Percentiles rank a stretch among this genome's conserved stretches.
Conservation (phyloP, 768 basidiomycete genomes). For the Termitomyces sp. region DNA sequence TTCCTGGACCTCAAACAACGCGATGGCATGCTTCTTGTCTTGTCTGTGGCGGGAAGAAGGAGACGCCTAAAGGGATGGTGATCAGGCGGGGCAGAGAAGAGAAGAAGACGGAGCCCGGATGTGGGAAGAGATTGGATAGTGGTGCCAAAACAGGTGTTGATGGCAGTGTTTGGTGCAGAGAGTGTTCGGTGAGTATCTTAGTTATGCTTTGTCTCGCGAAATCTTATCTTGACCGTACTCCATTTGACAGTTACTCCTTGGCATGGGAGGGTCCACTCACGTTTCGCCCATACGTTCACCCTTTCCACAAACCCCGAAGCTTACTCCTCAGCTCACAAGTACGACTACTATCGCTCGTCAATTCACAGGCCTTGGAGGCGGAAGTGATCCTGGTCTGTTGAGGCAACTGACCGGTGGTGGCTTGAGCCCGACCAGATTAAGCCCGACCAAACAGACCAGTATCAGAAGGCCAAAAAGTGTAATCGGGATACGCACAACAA, state of each 20-base stretch:
- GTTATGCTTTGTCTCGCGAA: not conserved
- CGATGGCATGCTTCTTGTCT: slow-evolving; percentile 77
- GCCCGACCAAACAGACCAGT: slow-evolving; percentile 67
- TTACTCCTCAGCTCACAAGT: slow-evolving; percentile 58
- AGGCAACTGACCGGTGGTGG: slow-evolving; percentile 66
- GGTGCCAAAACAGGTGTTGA: slow-evolving; percentile 69
- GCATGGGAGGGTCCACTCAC: slow-evolving; percentile 41
- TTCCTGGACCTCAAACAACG: slow-evolving; percentile 78
- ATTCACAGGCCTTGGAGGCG: slow-evolving; percentile 56
- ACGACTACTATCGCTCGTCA: slow-evolving; percentile 70
- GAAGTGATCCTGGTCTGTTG: slow-evolving; percentile 32
- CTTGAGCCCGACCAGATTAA: slow-evolving; percentile 54
- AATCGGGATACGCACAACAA: slow-evolving; percentile 58
- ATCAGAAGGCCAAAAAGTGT: slow-evolving; percentile 64
- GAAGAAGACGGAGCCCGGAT: slow-evolving; percentile 60
- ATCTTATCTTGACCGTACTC: not conserved
- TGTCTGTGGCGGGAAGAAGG: slow-evolving; percentile 74
- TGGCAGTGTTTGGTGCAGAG: slow-evolving; percentile 77
- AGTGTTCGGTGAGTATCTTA: slow-evolving; percentile 59
- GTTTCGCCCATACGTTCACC: slow-evolving; percentile 48
- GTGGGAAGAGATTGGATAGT: slow-evolving; percentile 79
- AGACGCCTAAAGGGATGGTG: slow-evolving; percentile 24
- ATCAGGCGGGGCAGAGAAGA: slow-evolving; percentile 36
- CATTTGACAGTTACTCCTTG: slow-evolving; percentile 45
- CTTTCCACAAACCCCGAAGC: slow-evolving; percentile 30